Evolutionary conservation across 2,329 filamentous ascomycete species (phyloP), one percentile per base, ranked within the genome.

Genomic region (Colletotrichum sp.): DNA sequence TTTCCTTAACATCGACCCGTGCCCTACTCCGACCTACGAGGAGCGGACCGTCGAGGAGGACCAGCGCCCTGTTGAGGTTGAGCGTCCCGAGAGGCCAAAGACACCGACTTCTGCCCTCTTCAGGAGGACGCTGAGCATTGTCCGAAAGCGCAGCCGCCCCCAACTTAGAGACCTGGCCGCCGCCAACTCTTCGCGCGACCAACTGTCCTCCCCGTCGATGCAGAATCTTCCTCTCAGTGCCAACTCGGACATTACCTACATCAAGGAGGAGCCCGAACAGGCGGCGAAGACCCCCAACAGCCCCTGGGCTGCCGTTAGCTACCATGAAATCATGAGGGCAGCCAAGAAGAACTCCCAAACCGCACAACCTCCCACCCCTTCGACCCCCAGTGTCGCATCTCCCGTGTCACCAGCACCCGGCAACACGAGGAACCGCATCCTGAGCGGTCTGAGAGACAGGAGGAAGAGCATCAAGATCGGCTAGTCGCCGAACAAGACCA

Each of bases 1-100:
- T 4, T 91, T 91, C 81, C 86, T 92, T 25, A 87, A 83, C 80
- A 87, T 90, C 76, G 90, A 92, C 79, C 90, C 90, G 3, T 91
- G 88, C 76, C 87, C 88, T 27, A 81, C 81, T 65, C 86, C 84
- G 80, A 80, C 81, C 67, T 83, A 81, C 79, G 72, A 75, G 13
- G 65, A 77, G 69, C 83, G 78, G 75, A 77, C 83, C 27, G 15
- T 15, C 19, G 79, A 79, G 48, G 78, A 79, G 36, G 78, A 79
- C n/a, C 78, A 77, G 11, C 80, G 82, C 13, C 28, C 36, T 22
- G 79, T 79, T 9, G 77, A 85, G 36, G 79, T 80, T 11, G 81
- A 80, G 66, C 81, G 79, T 11, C 80, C 82, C 8, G 85, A 85
- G 77, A 81, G 85, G 5, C 86, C 88, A 27, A 87, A 82, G 81